A percentile compares a stretch with the other conserved stretches of the same genome.
phyloP scores from a whole-genome alignment of 257 asterid species.

The Scutellaria galericulata region DNA sequence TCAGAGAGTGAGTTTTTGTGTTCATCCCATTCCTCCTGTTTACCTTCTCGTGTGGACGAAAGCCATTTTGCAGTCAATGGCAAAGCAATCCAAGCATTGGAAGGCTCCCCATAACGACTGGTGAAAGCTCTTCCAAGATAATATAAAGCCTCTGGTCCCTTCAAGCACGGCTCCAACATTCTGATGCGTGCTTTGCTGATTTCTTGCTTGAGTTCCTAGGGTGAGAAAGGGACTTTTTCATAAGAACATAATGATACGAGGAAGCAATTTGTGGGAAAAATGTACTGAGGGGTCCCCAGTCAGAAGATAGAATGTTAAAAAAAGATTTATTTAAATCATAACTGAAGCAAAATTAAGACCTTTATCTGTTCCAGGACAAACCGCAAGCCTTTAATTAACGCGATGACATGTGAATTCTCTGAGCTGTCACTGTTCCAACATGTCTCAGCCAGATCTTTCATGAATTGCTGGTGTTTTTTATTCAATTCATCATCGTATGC shows the following conservation, averaged over 20 bases:
- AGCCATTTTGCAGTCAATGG: conserved; percentile 79
- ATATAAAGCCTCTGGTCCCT: conserved; percentile 81
- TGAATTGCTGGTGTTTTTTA: conserved; percentile 55
- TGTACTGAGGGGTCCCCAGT: too few species aligned
- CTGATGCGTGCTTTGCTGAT: conserved; percentile 83
- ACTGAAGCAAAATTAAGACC: conserved; percentile 50
- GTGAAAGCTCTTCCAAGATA: conserved; percentile 77
- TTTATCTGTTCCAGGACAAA: conserved; percentile 85
- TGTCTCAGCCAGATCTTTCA: conserved; percentile 64
- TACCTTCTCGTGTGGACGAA: conserved; percentile 48
- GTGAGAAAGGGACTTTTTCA: conserved; percentile 7
- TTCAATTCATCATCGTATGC: conserved; percentile 71
- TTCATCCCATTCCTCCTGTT: conserved; percentile 74
- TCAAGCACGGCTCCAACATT: conserved; percentile 77
- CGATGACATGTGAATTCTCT: conserved; percentile 49
- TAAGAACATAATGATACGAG: neutral
- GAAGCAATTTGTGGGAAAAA: neutral
- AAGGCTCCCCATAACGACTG: conserved; percentile 72
- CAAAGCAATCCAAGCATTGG: conserved; percentile 55
- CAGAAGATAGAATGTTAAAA: neutral
- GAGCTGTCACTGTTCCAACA: conserved; percentile 46
- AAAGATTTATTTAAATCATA: neutral
- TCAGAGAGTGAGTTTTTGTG: conserved; percentile 49
- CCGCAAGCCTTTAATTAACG: conserved; percentile 79
- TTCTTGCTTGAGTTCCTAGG: conserved; percentile 81